phyloP scores from a whole-genome alignment of 1,139 yeast species.

The Lodderomyces pseudojiufengensis region DNA sequence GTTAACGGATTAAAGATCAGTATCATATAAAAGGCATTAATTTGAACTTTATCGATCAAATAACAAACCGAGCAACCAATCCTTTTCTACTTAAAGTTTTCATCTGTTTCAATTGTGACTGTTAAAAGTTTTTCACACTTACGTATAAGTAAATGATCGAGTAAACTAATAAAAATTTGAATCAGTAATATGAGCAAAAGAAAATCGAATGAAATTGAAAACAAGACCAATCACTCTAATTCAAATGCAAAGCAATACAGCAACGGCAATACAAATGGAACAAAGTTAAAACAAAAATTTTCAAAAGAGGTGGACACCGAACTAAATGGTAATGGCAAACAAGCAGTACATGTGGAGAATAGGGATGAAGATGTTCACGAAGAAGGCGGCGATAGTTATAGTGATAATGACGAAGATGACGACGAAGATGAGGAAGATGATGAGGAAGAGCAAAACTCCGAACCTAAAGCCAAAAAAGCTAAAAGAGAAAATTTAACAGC shows the following conservation, averaged over 20 bases:
- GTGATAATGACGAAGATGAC: conserved; percentile 1
- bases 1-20: too few relatives aligned
- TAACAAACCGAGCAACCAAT: too few relatives aligned
- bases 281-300: conserved; percentile 2
- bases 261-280: conserved; percentile 13
- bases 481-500: conserved; percentile 53
- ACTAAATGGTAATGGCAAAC: not conserved
- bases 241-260: not conserved
- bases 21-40: too few relatives aligned
- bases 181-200: conserved; percentile 2
- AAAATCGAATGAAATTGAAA: not conserved
- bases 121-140: too few relatives aligned
- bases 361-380: not conserved
- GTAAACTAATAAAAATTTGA: too few relatives aligned
- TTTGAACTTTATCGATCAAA: too few relatives aligned
- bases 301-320: not conserved
- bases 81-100: too few relatives aligned
- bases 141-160: too few relatives aligned
- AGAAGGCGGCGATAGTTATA: not conserved
- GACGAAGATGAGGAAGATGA: conserved; percentile 3
- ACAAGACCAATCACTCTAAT: not conserved
- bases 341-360: not conserved
- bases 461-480: conserved; percentile 29
- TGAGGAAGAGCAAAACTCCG: conserved; percentile 10
- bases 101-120: too few relatives aligned